phyloP scores from a whole-genome alignment of 345 rosid genomes.

The Hibiscus trionum region DNA sequence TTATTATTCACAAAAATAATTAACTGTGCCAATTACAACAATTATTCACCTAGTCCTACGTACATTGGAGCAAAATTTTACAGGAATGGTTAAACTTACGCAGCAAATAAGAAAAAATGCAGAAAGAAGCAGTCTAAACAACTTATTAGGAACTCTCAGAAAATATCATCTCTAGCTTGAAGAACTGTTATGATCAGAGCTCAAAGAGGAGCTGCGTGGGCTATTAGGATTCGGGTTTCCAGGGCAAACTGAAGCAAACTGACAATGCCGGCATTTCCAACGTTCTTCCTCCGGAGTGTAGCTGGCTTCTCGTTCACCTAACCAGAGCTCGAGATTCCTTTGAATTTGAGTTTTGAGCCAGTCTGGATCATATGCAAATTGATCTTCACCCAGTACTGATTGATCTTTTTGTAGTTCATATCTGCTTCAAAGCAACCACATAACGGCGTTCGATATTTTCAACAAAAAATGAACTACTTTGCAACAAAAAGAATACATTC shows the following conservation, averaged over 20 bases:
- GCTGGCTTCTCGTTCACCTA: constrained; percentile 49
- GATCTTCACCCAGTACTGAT: constrained; percentile 59
- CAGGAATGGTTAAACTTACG: not conserved
- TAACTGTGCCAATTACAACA: not conserved
- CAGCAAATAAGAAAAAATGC: no score
- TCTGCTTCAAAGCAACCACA: constrained; percentile 30
- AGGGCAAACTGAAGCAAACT: constrained; percentile 43
- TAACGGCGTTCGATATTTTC: not conserved
- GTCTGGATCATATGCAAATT: constrained; percentile 42
- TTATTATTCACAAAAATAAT: no score
- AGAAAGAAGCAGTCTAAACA: no score
- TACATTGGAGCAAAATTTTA: not conserved
- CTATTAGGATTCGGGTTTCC: constrained; percentile 16
- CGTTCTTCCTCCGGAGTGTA: constrained; percentile 64
- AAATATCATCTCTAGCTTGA: not conserved
- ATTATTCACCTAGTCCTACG: not conserved
- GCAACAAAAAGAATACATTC: not conserved
- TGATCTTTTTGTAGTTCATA: constrained; percentile 67
- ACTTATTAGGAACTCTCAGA: not conserved
- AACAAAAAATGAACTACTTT: not conserved
- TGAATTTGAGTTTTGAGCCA: constrained; percentile 43
- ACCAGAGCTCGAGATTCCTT: constrained; percentile 50
- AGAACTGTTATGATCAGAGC: not conserved
- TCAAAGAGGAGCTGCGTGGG: constrained; percentile 1
- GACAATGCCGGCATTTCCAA: constrained; percentile 73